phyloP scores from a whole-genome alignment of 805 yeast species.

The Candida fluviatilis region DNA sequence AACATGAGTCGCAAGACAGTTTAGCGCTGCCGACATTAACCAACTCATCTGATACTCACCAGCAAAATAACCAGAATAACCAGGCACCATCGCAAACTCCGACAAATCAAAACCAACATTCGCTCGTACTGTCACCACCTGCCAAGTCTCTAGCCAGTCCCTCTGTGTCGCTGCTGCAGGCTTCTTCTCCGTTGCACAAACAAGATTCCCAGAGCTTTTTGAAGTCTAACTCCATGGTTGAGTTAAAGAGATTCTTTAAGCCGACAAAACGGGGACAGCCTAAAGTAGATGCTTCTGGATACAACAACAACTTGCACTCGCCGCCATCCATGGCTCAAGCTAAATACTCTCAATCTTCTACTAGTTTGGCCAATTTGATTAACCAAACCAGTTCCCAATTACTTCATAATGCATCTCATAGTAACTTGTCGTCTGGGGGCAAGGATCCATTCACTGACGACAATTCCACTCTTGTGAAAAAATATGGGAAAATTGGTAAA shows the following conservation, averaged over 20 bases:
- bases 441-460: constrained; percentile 36
- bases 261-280: constrained; percentile 39
- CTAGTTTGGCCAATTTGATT: constrained; percentile 32
- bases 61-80: too few species aligned
- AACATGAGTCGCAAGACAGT: constrained; percentile 36
- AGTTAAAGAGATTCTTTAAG: constrained; percentile 67
- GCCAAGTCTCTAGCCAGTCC: constrained; percentile 1
- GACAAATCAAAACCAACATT: too few species aligned
- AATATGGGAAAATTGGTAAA: constrained; percentile 80
- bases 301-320: constrained; percentile 23
- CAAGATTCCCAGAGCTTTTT: constrained; percentile 29
- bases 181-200: constrained; percentile 11
- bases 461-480: constrained; percentile 59
- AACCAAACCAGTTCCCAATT: constrained; percentile 36
- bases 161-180: too few species aligned
- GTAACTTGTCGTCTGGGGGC: constrained; percentile 32
- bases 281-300: constrained; percentile 9
- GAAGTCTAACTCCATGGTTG: constrained; percentile 57
- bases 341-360: constrained; percentile 27
- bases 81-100: too few species aligned
- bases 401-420: constrained; percentile 33
- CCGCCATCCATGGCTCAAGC: constrained; percentile 26
- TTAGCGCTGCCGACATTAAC: constrained; percentile 33
- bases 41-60: constrained; percentile 25
- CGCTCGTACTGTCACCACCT: constrained; percentile 7